Conservation (phyloP, 192 early-diverging fungal genomes). For the Haplosporangium gracile region DNA sequence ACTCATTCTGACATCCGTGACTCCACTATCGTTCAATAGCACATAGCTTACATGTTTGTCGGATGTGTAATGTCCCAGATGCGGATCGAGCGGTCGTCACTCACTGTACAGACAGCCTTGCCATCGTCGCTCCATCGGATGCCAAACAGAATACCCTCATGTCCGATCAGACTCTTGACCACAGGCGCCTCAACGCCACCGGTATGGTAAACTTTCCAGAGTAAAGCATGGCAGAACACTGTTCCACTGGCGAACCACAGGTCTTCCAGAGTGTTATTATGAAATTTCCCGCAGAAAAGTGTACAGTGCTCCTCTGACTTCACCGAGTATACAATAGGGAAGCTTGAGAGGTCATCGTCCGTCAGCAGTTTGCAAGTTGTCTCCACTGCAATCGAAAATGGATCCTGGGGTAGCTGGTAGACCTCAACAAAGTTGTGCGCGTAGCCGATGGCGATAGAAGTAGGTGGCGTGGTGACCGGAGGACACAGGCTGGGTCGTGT, state of each 20-base stretch:
- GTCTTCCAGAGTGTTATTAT: conserved; percentile 62
- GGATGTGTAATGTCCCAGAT: conserved; percentile 71
- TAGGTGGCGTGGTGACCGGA: conserved; percentile 29
- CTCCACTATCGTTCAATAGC: background rate
- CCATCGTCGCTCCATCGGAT: conserved; percentile 77
- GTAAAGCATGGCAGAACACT: conserved; percentile 84
- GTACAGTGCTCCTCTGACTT: conserved; percentile 80
- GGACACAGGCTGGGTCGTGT: conserved; percentile 23
- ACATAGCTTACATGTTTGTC: conserved; percentile 18
- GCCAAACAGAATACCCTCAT: conserved; percentile 85
- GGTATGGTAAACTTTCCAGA: conserved; percentile 70
- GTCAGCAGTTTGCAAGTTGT: background rate
- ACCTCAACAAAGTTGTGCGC: conserved; percentile 83
- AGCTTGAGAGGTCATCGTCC: conserved; percentile 16
- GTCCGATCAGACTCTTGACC: conserved; percentile 63
- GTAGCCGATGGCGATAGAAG: conserved; percentile 72
- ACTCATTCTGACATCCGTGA: background rate
- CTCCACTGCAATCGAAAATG: conserved; percentile 16
- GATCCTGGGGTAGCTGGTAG: conserved; percentile 55
- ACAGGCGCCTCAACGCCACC: conserved; percentile 58
- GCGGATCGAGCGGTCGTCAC: conserved; percentile 87
- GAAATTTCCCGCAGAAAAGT: conserved; percentile 81
- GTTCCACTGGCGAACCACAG: conserved; percentile 81
- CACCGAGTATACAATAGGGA: conserved; percentile 45
- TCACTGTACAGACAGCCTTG: conserved; percentile 71